Conservation (phyloP, 306 rosid species). For the Cotoneaster glaucophyllus region DNA sequence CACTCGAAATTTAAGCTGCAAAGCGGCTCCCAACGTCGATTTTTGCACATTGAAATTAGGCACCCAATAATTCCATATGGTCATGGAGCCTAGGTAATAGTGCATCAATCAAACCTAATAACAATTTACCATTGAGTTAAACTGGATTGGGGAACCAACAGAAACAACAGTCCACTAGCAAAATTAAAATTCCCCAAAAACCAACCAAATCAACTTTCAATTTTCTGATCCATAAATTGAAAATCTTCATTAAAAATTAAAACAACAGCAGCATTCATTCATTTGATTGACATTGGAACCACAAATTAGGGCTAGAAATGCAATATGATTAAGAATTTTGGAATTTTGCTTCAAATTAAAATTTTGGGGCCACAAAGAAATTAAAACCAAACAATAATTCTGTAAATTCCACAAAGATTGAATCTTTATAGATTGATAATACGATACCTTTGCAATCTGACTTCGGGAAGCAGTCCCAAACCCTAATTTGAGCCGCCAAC, state of each 20-base stretch:
- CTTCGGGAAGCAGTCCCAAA: neutral
- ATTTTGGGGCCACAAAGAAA: neutral
- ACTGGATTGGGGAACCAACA: neutral
- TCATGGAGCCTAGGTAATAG: conserved; percentile 43
- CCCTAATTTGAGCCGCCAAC: neutral
- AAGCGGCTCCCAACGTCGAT: conserved; percentile 57
- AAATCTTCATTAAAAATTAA: neutral
- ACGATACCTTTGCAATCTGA: neutral
- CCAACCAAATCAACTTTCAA: neutral
- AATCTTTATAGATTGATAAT: neutral
- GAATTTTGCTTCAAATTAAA: neutral
- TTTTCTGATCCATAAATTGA: neutral
- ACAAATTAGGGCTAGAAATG: neutral
- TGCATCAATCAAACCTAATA: conserved; percentile 13
- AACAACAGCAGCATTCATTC: neutral
- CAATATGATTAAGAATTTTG: neutral
- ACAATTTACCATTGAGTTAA: neutral
- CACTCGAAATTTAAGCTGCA: conserved; percentile 43
- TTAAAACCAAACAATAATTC: neutral
- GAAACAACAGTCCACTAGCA: neutral
- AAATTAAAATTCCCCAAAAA: neutral
- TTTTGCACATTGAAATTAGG: conserved; percentile 36
- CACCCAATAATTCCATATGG: conserved; percentile 12
- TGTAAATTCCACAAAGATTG: neutral
- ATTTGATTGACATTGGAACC: neutral